Percentiles rank a stretch among this genome's conserved stretches.
Conservation (phyloP, 352 stramenopile genomes). For the Pseudoperonospora humuli region DNA sequence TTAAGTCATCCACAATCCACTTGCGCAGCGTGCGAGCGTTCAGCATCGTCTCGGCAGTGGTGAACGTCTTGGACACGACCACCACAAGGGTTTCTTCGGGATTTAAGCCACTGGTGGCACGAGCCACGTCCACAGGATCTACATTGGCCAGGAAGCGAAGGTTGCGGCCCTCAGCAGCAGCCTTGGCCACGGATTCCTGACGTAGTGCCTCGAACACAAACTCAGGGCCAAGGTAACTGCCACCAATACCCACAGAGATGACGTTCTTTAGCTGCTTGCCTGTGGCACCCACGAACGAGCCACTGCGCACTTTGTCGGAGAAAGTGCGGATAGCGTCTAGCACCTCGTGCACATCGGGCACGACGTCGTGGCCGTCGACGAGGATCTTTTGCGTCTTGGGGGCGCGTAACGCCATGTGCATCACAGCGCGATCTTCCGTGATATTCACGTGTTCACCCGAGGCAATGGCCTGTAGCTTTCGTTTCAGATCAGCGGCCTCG, state of each 20-base stretch:
- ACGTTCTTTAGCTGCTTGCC: conserved; percentile 93
- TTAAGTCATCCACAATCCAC: conserved; percentile 93
- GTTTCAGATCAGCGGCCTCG: conserved; percentile 76
- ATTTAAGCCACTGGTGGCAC: conserved; percentile 87
- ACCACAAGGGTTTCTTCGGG: conserved; percentile 94
- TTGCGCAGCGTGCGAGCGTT: conserved; percentile 94
- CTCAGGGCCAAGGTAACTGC: conserved; percentile 94
- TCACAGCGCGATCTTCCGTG: conserved; percentile 93
- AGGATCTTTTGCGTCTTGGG: conserved; percentile 71
- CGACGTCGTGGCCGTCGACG: conserved; percentile 93
- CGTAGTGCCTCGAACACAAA: conserved; percentile 94
- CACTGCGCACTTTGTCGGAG: conserved; percentile 84
- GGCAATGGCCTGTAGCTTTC: conserved; percentile 88
- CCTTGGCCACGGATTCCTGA: conserved; percentile 79
- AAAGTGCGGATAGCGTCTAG: conserved; percentile 93
- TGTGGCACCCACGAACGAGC: conserved; percentile 84
- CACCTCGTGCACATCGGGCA: conserved; percentile 93
- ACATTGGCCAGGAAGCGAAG: conserved; percentile 97
- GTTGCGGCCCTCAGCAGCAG: conserved; percentile 70
- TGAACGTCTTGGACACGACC: conserved; percentile 98
- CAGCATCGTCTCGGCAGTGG: conserved; percentile 98
- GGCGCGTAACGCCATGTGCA: conserved; percentile 94
- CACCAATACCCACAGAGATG: conserved; percentile 95
- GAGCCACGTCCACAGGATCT: conserved; percentile 95
- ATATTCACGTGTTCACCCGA: conserved; percentile 92